A percentile compares a stretch with the other conserved stretches of the same genome.
Conservation (phyloP, 225 moss, liverwort and hornwort genomes). For the Rhytidiadelphus loreus region DNA sequence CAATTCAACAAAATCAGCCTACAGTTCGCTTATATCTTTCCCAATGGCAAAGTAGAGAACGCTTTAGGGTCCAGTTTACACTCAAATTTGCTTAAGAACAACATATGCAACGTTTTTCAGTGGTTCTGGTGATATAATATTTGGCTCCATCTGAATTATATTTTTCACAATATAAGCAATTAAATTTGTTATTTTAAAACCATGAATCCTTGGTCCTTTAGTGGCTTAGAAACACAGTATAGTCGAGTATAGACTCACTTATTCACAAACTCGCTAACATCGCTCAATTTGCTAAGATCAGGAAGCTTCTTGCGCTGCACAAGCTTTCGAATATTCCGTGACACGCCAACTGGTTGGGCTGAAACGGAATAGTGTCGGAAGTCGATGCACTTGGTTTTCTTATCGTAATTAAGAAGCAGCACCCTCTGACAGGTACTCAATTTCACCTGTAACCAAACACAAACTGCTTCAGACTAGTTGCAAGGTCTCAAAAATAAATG, state of each 20-base stretch:
- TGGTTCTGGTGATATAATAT: no score
- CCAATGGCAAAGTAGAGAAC: no score
- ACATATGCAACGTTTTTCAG: not conserved
- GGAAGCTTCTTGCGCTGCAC: conserved; percentile 89
- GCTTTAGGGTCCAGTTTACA: no score
- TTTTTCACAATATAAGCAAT: not conserved
- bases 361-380: conserved; percentile 94
- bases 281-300: conserved; percentile 69
- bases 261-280: conserved; percentile 89
- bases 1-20: not conserved
- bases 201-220: not conserved
- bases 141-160: not conserved
- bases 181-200: not conserved
- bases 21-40: not conserved
- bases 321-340: conserved; percentile 82
- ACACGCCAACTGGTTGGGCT: conserved; percentile 88
- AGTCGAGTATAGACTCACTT: conserved; percentile 35
- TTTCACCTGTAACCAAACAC: conserved; percentile 48
- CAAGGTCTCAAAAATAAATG: not conserved
- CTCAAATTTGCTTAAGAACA: not conserved
- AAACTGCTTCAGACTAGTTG: not conserved
- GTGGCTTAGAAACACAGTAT: not conserved
- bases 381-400: conserved; percentile 78
- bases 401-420: conserved; percentile 86
- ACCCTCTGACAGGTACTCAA: conserved; percentile 75